Evolutionary conservation across 148 eudicot genomes (phyloP), one percentile per base, ranked within the genome.

Genomic region (Nepenthes gracilis): DNA sequence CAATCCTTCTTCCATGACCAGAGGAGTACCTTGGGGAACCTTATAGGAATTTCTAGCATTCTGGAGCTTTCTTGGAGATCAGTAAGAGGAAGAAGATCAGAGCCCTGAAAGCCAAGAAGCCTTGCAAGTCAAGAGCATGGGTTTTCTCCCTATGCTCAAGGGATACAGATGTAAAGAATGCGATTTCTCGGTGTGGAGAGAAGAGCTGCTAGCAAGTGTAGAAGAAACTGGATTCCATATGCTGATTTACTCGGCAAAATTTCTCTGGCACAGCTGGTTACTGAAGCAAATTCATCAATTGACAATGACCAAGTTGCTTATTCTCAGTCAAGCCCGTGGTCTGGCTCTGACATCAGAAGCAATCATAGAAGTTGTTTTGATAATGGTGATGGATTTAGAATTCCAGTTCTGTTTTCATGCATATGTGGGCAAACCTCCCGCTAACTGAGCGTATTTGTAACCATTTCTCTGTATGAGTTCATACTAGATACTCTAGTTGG

Each of bases 231-330:
- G 11, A 50, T 62, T 59, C 67, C 70, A 4, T 6, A 53, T 35
- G 32, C 56, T 36, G 61, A 55, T 35, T 64, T 58, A 1, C 61
- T 68, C 0, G 71, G 71, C 64, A 75, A 64, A 60, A 61, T 80
- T 57, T 63, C 75, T 1, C 50, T 36, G 37, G 61, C 57, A 7
- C 55, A 36, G 33, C 69, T 59, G 36, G 48, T 13, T 62, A 49
- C 60, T 4, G 67, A 73, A 40, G 55, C 58, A 4, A 77, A 80
- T 55, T 38, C 78, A 2, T 59, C 73, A 35, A 72, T 83, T 36
- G 61, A 60, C 11, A 59, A 47, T 12, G 70, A 75, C 33, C 68
- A 62, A 6, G 55, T 72, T 13, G 74, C 65, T 35, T 80, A 80
- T 57, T 75, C 80, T 66, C 65, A 23, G 57, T 57, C 68, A 33